phyloP scores from a whole-genome alignment of 345 rosid species.

The Citrus trifoliata region DNA sequence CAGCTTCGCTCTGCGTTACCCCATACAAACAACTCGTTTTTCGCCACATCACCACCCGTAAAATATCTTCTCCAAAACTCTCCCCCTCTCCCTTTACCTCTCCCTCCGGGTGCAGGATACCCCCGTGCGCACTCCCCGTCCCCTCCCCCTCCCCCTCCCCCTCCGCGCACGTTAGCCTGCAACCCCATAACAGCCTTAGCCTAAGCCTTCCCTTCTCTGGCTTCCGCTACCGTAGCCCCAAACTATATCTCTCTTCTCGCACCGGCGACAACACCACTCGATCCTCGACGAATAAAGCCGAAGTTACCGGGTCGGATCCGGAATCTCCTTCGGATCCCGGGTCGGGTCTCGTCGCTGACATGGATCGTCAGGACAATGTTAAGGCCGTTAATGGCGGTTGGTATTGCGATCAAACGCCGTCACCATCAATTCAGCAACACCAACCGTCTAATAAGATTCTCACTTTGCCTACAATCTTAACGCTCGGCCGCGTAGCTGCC shows the following conservation, averaged over 20 bases:
- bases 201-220: not conserved
- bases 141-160: not conserved
- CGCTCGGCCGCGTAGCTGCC: conserved; percentile 93
- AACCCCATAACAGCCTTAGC: not conserved
- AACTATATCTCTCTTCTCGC: conserved; percentile 5
- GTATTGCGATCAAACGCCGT: conserved; percentile 10
- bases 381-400: conserved; percentile 29
- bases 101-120: conserved; percentile 31
- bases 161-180: conserved; percentile 32
- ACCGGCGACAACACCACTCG: not conserved
- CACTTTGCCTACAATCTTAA: conserved; percentile 86
- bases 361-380: conserved; percentile 49
- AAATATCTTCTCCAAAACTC: not conserved
- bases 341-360: conserved; percentile 33
- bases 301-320: conserved; percentile 11
- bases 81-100: conserved; percentile 1
- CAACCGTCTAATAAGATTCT: conserved; percentile 52
- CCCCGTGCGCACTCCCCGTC: not conserved
- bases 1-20: conserved; percentile 20
- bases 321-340: conserved; percentile 9
- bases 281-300: conserved; percentile 23
- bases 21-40: conserved; percentile 19
- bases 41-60: conserved; percentile 25
- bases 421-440: conserved; percentile 31
- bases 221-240: conserved; percentile 12